Conservation (phyloP, 2,329 filamentous ascomycete species). For the Malbranchea cinnamomea region DNA sequence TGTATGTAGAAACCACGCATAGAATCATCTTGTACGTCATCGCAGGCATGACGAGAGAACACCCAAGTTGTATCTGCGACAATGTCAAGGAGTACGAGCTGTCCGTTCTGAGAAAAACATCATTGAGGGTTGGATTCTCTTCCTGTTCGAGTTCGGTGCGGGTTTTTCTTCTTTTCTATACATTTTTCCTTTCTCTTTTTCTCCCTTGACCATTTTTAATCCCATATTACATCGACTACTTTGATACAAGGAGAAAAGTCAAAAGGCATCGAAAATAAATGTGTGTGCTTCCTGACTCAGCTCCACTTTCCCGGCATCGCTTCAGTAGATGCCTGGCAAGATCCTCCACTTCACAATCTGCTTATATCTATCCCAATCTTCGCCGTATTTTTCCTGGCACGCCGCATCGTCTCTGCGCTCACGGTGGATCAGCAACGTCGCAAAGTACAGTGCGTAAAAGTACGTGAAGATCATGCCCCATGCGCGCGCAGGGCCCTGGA, state of each 20-base stretch:
- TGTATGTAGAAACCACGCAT: no score
- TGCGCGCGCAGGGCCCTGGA: conserved; percentile 6
- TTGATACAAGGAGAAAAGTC: no score
- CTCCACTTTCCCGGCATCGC: no score
- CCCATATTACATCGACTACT: no score
- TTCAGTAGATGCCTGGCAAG: conserved; percentile 9
- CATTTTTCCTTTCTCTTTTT: no score
- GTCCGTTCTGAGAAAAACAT: no score
- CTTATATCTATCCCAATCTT: conserved; percentile 11
- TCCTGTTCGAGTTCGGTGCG: not conserved
- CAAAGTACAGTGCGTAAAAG: conserved; percentile 13
- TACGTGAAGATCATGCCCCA: conserved; percentile 12
- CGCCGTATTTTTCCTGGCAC: conserved; percentile 12
- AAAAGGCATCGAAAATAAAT: no score
- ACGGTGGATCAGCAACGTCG: conserved; percentile 11
- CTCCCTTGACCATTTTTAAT: no score
- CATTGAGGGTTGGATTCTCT: no score
- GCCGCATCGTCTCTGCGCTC: conserved; percentile 12
- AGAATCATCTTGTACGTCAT: no score
- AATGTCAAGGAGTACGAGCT: not conserved
- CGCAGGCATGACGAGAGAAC: not conserved
- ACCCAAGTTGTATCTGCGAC: not conserved
- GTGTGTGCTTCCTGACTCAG: no score
- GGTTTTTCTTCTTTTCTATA: no score
- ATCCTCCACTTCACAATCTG: conserved; percentile 10